phyloP scores from a whole-genome alignment of 2,329 filamentous ascomycete species.

The Tolypocladium nubicola region DNA sequence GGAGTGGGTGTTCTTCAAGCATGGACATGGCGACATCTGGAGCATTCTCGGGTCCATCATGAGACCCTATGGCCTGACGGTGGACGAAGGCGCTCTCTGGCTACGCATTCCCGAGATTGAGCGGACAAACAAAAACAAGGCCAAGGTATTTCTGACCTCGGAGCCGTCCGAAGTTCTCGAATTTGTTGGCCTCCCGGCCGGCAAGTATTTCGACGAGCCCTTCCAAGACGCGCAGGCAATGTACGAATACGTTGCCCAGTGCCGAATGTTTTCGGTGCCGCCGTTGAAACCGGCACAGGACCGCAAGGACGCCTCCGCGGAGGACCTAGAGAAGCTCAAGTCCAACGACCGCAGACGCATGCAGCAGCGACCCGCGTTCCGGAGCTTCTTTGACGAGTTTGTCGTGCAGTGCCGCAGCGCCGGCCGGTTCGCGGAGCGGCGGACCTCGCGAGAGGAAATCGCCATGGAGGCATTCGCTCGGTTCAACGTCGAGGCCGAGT shows the following conservation, averaged over 20 bases:
- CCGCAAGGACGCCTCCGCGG: constrained; percentile 4
- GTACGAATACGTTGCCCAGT: constrained; percentile 49
- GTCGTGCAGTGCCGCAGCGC: constrained; percentile 39
- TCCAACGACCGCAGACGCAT: constrained; percentile 48
- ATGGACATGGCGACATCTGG: constrained; percentile 63
- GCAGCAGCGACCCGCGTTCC: constrained; percentile 44
- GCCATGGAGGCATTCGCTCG: constrained; percentile 39
- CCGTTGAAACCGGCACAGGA: constrained; percentile 8
- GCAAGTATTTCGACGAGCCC: constrained; percentile 35
- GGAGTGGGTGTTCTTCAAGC: constrained; percentile 57
- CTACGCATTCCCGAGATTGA: constrained; percentile 62
- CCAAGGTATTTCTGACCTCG: constrained; percentile 48
- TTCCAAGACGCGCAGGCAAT: constrained; percentile 46
- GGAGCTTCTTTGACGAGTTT: constrained; percentile 51
- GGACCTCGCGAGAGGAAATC: constrained; percentile 30
- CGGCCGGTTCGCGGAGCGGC: constrained; percentile 20
- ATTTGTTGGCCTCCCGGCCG: constrained; percentile 50
- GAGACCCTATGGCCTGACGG: constrained; percentile 53
- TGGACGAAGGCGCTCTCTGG: constrained; percentile 52
- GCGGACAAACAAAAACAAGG: constrained; percentile 38
- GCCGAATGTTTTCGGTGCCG: constrained; percentile 45
- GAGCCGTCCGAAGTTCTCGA: constrained; percentile 44
- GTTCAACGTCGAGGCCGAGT: constrained; percentile 38
- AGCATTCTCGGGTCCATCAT: constrained; percentile 54
- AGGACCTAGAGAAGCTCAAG: constrained; percentile 28